These are phyloP conservation scores for Plantago coronopus DNA, from an alignment of 305 asterid genomes.

Conservation along the genomic window DNA sequence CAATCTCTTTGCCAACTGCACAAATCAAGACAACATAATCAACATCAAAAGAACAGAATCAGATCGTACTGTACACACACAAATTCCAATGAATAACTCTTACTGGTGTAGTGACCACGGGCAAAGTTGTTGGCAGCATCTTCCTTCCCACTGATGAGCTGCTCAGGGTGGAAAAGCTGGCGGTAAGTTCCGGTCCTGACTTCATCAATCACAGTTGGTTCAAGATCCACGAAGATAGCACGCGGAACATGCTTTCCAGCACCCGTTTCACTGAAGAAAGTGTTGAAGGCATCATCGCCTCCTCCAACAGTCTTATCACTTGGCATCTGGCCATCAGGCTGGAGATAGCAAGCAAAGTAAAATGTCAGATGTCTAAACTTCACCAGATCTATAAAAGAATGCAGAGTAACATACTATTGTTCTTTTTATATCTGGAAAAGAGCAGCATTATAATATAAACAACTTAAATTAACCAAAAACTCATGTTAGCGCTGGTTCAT, in stretches of 20 bases:
- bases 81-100: neutral
- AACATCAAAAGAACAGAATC: neutral
- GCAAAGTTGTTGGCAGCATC: constrained; percentile 30
- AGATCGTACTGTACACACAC: neutral
- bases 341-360: neutral
- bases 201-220: constrained; percentile 28
- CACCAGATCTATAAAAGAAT: neutral
- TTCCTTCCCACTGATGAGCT: constrained; percentile 26
- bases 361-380: neutral
- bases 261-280: constrained; percentile 27
- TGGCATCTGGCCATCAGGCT: constrained; percentile 32
- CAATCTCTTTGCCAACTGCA: constrained; percentile 20
- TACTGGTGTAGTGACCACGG: constrained; percentile 28
- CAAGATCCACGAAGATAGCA: constrained; percentile 27
- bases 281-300: constrained; percentile 29
- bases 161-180: constrained; percentile 27
- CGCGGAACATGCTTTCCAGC: constrained; percentile 26
- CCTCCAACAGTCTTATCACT: constrained; percentile 26
- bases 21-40: neutral
- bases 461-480: neutral
- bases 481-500: neutral
- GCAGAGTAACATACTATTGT: neutral
- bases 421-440: neutral
- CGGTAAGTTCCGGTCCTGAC: constrained; percentile 26
- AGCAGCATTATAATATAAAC: neutral